Conservation (phyloP, 1,284 basidiomycete genomes). For the Cutaneotrichosporon sp. region DNA sequence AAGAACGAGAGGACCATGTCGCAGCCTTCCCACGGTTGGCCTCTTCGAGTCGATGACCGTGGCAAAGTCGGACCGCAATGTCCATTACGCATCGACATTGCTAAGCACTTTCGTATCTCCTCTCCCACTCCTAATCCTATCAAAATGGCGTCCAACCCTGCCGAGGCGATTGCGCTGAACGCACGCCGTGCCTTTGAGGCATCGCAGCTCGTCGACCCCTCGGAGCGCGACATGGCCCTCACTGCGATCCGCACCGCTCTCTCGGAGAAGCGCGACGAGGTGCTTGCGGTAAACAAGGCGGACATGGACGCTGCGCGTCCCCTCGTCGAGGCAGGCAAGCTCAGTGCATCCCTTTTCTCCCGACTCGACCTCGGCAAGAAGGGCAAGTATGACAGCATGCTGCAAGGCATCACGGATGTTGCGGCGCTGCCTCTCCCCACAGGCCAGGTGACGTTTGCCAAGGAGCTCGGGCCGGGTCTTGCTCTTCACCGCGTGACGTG, state of each 20-base stretch:
- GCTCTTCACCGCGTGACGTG: constrained; percentile 93
- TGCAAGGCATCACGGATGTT: constrained; percentile 86
- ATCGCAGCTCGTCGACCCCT: constrained; percentile 71
- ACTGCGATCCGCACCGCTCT: constrained; percentile 68
- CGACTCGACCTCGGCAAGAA: constrained; percentile 79
- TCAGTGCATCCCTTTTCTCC: constrained; percentile 76
- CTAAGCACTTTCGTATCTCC: not conserved
- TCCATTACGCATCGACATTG: not conserved
- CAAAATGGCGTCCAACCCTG: not conserved
- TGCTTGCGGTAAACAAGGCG: constrained; percentile 73
- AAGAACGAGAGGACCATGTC: not conserved
- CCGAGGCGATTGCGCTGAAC: constrained; percentile 60
- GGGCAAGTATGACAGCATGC: constrained; percentile 92
- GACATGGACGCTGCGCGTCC: constrained; percentile 76
- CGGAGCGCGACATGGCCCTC: constrained; percentile 70
- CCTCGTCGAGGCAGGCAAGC: constrained; percentile 76
- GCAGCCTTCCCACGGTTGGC: constrained; percentile 13
- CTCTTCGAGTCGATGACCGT: constrained; percentile 1
- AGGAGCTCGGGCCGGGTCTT: constrained; percentile 77
- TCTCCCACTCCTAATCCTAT: not conserved
- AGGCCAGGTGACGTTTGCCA: constrained; percentile 82
- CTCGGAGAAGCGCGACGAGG: constrained; percentile 62
- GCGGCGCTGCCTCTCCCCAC: constrained; percentile 81
- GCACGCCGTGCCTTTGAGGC: constrained; percentile 80
- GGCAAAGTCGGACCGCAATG: constrained; percentile 4